Evolutionary conservation across 2,329 filamentous ascomycete species (phyloP), one percentile per base, ranked within the genome.

Genomic region (Aspergillus quadrilineatus): DNA sequence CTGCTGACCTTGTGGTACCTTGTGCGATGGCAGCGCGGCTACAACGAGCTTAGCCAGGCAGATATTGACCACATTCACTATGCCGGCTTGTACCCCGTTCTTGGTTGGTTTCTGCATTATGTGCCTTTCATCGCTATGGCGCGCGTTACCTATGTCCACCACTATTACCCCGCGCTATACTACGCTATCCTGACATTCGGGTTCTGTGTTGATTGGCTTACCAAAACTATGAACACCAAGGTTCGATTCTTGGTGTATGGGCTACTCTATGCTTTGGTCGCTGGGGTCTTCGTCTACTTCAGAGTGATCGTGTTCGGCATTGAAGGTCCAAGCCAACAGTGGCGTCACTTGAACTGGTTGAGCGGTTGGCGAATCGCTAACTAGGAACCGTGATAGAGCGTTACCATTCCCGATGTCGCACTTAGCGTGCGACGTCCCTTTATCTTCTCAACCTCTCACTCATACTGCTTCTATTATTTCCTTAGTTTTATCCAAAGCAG

Each of bases 101-200:
- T 94, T 54, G 94, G 94, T 60, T 99, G 94, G 94, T 87, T 96
- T 76, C 82, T 99, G 48, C 94, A 99, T 78, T 99, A 97, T 74
- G 78, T 96, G 60, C 94, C 94, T 0, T 99, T 97, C 76, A 85
- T 96, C 68, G 86, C 94, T 70, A 99, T 99, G 95, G 94, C 92
- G 9, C 90, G 94, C 82, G 94, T 99, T 59, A 99, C 94, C 14
- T 99, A 99, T 70, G 94, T 99, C 53, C 94, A 99, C 75, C 94
- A 99, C 79, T 99, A 99, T 81, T 99, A 97, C 75, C 94, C 94
- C 9, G 94, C 94, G 8, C 85, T 99, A 9, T 99, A 97, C 80
- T 99, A 97, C 74, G 92, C 94, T 67, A 96, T 99, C 63, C 80
- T 99, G 45, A 85, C 85, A 14, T 85, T 92, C 60, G 93, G 92